phyloP scores from a whole-genome alignment of 768 basidiomycete genomes.

The Boletellus ananas region DNA sequence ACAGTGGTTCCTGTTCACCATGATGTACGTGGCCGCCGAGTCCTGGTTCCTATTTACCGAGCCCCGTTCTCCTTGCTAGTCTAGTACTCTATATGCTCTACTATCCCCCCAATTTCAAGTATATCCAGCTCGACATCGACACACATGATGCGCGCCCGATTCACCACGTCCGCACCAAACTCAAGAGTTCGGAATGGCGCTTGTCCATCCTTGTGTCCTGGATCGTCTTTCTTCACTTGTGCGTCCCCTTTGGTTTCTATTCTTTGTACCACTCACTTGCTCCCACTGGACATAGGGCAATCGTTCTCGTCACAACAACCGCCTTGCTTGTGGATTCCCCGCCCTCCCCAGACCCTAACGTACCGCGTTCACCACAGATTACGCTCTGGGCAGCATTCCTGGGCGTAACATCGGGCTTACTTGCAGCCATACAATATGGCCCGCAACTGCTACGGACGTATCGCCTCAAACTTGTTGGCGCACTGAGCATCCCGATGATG shows the following conservation, averaged over 20 bases:
- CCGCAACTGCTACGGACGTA: conserved; percentile 87
- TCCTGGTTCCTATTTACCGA: neutral
- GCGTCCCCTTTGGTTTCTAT: conserved; percentile 23
- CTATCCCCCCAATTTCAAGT: conserved; percentile 73
- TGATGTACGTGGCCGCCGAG: conserved; percentile 58
- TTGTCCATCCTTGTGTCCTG: conserved; percentile 74
- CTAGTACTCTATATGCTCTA: conserved; percentile 89
- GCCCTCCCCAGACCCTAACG: conserved; percentile 33
- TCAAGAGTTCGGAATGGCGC: conserved; percentile 68
- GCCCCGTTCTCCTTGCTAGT: conserved; percentile 37
- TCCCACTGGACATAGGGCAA: conserved; percentile 9
- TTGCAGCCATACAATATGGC: conserved; percentile 82
- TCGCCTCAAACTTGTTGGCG: conserved; percentile 76
- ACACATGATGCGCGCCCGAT: conserved; percentile 40
- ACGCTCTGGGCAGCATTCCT: conserved; percentile 80
- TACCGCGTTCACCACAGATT: conserved; percentile 37
- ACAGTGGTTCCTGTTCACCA: conserved; percentile 81
- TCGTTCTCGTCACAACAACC: conserved; percentile 59
- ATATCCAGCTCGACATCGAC: conserved; percentile 43
- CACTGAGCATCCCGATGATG: conserved; percentile 95
- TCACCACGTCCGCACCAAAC: conserved; percentile 42
- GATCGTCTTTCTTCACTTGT: conserved; percentile 74
- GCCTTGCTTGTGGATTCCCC: conserved; percentile 51
- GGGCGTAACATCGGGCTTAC: conserved; percentile 72
- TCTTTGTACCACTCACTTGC: neutral